These are phyloP conservation scores for Aspergillus bombycis DNA, from an alignment of 2,329 filamentous ascomycete genomes.

Conservation along the genomic window DNA sequence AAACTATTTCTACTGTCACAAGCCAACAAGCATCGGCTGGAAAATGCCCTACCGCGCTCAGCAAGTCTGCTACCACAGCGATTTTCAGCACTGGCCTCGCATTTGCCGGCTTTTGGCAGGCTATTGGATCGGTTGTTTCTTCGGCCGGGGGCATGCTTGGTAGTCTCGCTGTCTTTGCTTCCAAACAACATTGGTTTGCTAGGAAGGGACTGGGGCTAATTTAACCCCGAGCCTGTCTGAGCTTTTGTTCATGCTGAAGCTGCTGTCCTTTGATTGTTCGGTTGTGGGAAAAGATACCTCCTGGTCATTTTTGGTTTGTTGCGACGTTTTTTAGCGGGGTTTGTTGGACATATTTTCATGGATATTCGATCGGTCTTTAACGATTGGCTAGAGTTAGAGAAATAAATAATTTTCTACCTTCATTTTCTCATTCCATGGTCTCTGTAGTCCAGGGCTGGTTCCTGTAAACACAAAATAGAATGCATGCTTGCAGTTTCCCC, in stretches of 20 bases:
- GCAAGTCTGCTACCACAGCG: slow-evolving; percentile 1
- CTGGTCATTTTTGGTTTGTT: background rate
- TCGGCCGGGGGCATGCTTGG: slow-evolving; percentile 17
- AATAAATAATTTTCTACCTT: background rate
- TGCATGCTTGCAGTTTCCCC: background rate
- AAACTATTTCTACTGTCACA: background rate
- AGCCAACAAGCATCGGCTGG: background rate
- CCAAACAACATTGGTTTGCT: slow-evolving; percentile 15
- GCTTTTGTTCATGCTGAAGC: background rate
- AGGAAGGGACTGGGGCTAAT: slow-evolving; percentile 23
- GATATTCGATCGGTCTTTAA: background rate
- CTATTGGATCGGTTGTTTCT: slow-evolving; percentile 15
- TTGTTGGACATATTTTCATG: background rate
- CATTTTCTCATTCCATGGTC: no score
- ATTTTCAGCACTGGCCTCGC: slow-evolving; percentile 4
- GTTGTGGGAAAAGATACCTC: slow-evolving; percentile 7
- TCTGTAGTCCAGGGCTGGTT: no score
- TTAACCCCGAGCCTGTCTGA: slow-evolving; percentile 6
- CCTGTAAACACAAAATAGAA: no score
- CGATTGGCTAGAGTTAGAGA: background rate
- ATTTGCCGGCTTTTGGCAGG: slow-evolving; percentile 16
- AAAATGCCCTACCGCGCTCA: background rate
- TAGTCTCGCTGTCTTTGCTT: slow-evolving; percentile 21
- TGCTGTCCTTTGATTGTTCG: slow-evolving; percentile 1
- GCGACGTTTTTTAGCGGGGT: background rate